Conservation (phyloP, 139 green algal genomes). For the Mesotaenium endlicherianum region DNA sequence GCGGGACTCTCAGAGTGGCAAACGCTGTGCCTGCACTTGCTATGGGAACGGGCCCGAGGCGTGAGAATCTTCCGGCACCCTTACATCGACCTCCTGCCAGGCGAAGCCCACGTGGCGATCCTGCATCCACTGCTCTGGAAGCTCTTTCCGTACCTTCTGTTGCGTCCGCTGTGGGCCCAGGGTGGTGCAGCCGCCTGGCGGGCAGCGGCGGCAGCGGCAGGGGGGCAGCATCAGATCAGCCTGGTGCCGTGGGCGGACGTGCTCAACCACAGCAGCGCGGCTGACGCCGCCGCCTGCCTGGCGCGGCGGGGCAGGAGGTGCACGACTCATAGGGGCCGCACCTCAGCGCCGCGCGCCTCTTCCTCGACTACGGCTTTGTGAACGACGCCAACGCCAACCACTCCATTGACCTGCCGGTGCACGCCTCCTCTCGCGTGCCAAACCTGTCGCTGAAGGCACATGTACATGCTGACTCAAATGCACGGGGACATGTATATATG, state of each 20-base stretch:
- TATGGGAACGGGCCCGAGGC: constrained; percentile 16
- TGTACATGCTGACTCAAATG: no score
- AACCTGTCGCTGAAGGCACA: no score
- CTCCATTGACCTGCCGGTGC: no score
- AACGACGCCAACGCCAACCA: no score
- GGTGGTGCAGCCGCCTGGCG: neutral
- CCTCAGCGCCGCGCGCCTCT: no score
- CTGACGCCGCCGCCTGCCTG: neutral
- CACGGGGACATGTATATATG: neutral
- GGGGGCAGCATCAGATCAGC: neutral
- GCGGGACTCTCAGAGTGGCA: constrained; percentile 7
- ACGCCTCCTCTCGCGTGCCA: no score
- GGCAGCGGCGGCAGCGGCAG: no score
- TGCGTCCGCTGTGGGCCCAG: no score
- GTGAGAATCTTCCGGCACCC: constrained; percentile 14
- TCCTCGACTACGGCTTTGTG: constrained; percentile 37
- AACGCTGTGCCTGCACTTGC: no score
- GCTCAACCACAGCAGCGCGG: constrained; percentile 30
- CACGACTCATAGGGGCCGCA: constrained; percentile 22
- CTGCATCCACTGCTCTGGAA: constrained; percentile 15
- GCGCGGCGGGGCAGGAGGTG: constrained; percentile 8
- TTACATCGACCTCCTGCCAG: constrained; percentile 5
- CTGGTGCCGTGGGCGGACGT: constrained; percentile 23
- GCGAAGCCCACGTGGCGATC: neutral
- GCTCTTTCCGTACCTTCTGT: no score